Evolutionary conservation across 441 rosid species (phyloP).

Genomic region (Erysimum cheiri): DNA sequence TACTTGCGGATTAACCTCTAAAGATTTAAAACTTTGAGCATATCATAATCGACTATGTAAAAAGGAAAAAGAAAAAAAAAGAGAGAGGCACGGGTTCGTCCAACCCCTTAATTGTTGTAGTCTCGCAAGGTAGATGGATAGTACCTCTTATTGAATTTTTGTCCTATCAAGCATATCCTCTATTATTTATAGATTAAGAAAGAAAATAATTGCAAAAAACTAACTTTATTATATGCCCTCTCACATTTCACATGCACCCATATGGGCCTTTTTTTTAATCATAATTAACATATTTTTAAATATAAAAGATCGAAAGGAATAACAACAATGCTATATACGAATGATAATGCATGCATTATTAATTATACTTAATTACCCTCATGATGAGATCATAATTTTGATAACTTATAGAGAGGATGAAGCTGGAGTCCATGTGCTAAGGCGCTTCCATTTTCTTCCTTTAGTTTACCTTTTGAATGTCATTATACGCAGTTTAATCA

Average conservation of each 20-base stretch:
- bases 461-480: slow-evolving; percentile 1
- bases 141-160: neutral
- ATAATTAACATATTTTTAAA: slow-evolving; percentile 2
- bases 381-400: slow-evolving; percentile 35
- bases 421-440: slow-evolving; percentile 27
- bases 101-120: slow-evolving; percentile 10
- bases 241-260: slow-evolving; percentile 45
- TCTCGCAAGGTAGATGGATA: slow-evolving; percentile 6
- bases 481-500: neutral
- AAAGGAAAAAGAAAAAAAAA: too few relatives aligned
- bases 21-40: neutral
- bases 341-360: slow-evolving; percentile 27
- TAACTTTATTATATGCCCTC: slow-evolving; percentile 29
- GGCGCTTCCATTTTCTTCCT: slow-evolving; percentile 3
- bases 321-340: slow-evolving; percentile 25
- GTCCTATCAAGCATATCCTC: slow-evolving; percentile 23
- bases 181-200: slow-evolving; percentile 13
- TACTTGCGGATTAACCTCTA: neutral
- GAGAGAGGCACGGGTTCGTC: neutral
- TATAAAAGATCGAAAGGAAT: slow-evolving; percentile 20
- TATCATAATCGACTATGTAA: neutral
- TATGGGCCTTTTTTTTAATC: slow-evolving; percentile 33
- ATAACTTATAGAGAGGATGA: slow-evolving; percentile 7
- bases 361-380: neutral
- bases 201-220: slow-evolving; percentile 8